phyloP scores from a whole-genome alignment of 23 red algal species.

The Gracilariopsis chorda region DNA sequence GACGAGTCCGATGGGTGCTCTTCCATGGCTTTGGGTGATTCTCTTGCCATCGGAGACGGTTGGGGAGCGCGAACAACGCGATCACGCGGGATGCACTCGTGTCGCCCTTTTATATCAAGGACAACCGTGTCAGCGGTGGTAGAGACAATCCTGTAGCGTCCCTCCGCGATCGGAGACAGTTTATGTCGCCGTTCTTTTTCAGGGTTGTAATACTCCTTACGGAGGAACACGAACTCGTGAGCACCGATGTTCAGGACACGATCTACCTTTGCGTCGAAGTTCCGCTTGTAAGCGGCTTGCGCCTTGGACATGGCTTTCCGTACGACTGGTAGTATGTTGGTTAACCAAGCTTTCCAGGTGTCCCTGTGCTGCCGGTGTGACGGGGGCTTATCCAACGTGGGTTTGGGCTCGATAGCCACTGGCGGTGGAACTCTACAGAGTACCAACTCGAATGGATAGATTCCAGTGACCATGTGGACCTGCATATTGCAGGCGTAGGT shows the following conservation, averaged over 20 bases:
- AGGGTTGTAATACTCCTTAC: neutral
- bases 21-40: no score
- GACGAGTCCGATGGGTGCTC: no score
- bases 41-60: neutral
- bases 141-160: neutral
- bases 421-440: neutral
- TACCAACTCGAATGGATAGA: neutral
- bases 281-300: neutral
- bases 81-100: neutral
- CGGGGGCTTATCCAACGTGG: neutral
- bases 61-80: neutral
- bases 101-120: neutral
- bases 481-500: constrained; percentile 13
- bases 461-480: neutral
- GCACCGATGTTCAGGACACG: neutral
- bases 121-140: neutral
- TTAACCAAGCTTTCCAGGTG: neutral
- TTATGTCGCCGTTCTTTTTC: neutral
- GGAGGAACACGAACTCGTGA: neutral
- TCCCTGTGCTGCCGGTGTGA: neutral
- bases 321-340: neutral
- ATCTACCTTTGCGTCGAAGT: neutral
- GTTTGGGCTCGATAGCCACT: neutral
- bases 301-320: no score
- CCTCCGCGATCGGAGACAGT: neutral